These are phyloP conservation scores for Scutellaria minor DNA, from an alignment of 257 asterid species.

Conservation along the genomic window DNA sequence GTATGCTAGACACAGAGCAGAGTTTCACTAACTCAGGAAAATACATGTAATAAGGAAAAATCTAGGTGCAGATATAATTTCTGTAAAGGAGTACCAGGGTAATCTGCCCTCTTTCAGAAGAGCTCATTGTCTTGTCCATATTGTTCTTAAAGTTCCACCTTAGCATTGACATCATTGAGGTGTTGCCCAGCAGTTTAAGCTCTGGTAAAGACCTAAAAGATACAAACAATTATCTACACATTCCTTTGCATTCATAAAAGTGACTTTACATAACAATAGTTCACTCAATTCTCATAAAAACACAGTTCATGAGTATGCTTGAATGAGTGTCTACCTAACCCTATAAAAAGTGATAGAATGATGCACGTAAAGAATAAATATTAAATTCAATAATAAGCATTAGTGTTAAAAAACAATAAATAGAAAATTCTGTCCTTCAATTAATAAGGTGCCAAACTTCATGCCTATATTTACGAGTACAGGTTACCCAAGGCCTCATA, in stretches of 20 bases:
- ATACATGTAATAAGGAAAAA: slow-evolving; percentile 28
- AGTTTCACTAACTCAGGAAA: slow-evolving; percentile 30
- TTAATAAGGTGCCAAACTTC: too few species aligned
- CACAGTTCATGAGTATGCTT: not conserved
- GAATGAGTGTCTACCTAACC: not conserved
- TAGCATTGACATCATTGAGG: slow-evolving; percentile 69
- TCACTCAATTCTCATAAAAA: slow-evolving; percentile 1
- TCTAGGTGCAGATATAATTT: slow-evolving; percentile 8
- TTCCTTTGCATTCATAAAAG: slow-evolving; percentile 30
- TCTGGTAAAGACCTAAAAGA: slow-evolving; percentile 79
- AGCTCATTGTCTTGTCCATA: slow-evolving; percentile 82
- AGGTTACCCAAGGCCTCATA: too few species aligned
- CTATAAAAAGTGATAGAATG: not conserved
- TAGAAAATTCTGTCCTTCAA: too few species aligned
- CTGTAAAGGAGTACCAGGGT: slow-evolving; percentile 63
- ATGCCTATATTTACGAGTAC: too few species aligned
- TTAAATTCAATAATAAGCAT: too few species aligned
- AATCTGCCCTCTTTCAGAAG: slow-evolving; percentile 75
- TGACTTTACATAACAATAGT: not conserved
- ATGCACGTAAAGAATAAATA: too few species aligned
- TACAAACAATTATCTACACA: slow-evolving; percentile 13
- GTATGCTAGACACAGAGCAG: slow-evolving; percentile 14
- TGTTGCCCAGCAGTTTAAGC: slow-evolving; percentile 60
- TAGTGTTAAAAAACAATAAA: too few species aligned
- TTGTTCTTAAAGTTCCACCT: slow-evolving; percentile 84